Base-by-base conservation (phyloP, 257 asterid species). In the Voacanga thouarsii region DNA sequence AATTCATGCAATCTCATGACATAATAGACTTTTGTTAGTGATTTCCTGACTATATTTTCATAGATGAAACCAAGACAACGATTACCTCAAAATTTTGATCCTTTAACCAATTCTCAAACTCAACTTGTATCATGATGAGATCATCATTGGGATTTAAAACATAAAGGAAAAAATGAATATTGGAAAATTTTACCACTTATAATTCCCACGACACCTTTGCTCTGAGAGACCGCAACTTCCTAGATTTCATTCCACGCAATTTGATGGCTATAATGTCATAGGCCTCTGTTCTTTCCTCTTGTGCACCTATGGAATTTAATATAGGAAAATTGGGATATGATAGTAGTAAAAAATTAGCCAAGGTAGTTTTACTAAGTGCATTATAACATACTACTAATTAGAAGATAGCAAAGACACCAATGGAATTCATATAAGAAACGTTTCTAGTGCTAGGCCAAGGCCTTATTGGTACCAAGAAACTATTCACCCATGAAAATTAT, bases 221-320 rank as follows among this genome's bases (percentile, higher is more conserved):
- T n/a, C n/a, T n/a, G n/a, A n/a, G n/a, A n/a, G n/a, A n/a, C n/a
- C n/a, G n/a, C n/a, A n/a, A n/a, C n/a, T n/a, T n/a, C n/a, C n/a
- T n/a, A n/a, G n/a, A n/a, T n/a, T n/a, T n/a, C n/a, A n/a, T n/a
- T 65, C 97, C 98, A 0, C 97, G 95, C 74, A 94, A 94, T 70
- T 89, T 94, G 41, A 94, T 94, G 49, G 98, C 98, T 11, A 97
- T 97, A 1, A 93, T 93, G 87, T 93, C 98, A 23, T 93, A 93
- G 5, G 98, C 98, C 79, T 92, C 97, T 0, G 98, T 96, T 15
- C 97, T 97, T 88, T 94, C 97, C 85, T 94, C 98, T 49, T 93
- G 97, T 12, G 98, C 92, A 83, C 95, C 96, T 93, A n/a, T 0
- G 59, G 18, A 8, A 57, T 28, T 59, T 4, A 57, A 41, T 24